Conservation (phyloP, 768 basidiomycete genomes). For the Collybiopsis confluens region DNA sequence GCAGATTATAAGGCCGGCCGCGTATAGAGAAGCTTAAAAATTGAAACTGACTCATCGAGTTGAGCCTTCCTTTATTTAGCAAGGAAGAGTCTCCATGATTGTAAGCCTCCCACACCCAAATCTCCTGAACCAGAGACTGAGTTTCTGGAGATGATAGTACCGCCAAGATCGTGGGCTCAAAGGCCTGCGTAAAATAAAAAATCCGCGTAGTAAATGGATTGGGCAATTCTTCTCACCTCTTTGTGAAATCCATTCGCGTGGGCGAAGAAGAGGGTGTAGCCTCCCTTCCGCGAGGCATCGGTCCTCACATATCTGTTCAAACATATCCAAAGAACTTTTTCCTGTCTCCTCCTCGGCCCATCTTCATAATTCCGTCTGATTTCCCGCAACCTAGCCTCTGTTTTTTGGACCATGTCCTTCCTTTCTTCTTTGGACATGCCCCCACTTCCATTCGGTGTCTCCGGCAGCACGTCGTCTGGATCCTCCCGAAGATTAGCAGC, state of each 20-base stretch:
- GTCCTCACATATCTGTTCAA: constrained; percentile 60
- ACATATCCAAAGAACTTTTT: constrained; percentile 59
- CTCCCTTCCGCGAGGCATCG: constrained; percentile 2
- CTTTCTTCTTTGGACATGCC: constrained; percentile 33
- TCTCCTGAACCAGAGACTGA: constrained; percentile 43
- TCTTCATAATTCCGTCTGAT: constrained; percentile 24
- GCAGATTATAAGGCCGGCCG: not conserved
- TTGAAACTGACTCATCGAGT: constrained; percentile 50
- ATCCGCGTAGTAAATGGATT: not conserved
- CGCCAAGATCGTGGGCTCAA: constrained; percentile 62
- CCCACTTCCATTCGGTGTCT: constrained; percentile 18
- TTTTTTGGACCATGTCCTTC: constrained; percentile 19
- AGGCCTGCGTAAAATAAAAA: constrained; percentile 51
- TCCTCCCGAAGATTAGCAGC: constrained; percentile 43
- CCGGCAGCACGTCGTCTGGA: constrained; percentile 34
- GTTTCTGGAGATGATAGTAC: constrained; percentile 44
- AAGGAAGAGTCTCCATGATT: constrained; percentile 85
- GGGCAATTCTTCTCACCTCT: constrained; percentile 47
- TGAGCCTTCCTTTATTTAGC: constrained; percentile 55
- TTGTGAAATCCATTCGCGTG: constrained; percentile 90
- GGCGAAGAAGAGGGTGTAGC: constrained; percentile 64
- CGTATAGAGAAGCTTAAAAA: not conserved
- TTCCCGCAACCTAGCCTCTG: constrained; percentile 20
- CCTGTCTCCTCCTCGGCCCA: not conserved
- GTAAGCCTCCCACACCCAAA: constrained; percentile 82